Evolutionary conservation across 306 rosid species (phyloP), one percentile per base, ranked within the genome.

Genomic region (Glycyrrhiza uralensis): DNA sequence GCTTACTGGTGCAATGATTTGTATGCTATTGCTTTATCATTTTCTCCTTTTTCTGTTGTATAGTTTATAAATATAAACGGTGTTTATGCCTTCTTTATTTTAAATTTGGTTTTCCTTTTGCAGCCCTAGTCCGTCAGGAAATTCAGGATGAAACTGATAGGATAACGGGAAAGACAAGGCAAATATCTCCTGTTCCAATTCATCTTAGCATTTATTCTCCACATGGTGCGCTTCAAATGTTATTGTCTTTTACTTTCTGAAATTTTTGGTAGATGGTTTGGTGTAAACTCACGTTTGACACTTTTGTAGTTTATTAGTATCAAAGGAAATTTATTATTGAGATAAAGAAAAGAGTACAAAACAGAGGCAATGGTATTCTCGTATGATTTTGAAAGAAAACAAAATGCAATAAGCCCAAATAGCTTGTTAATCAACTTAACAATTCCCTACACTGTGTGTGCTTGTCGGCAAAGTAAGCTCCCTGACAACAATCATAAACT

Each of bases 131-230:
- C 54, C 96, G 99, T 22, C 85, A 86, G 63, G 99, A 94, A 82
- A 94, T 94, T 82, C 90, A 87, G 78, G 96, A 94, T 2, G 99
- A 94, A 87, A 94, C 99, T 60, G 99, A 94, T 71, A 83, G 99
- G 79, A 50, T 91, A 19, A 94, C 96, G 0, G 99, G 97, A 71
- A 91, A 76, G 87, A 17, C 95, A 11, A 94, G 91, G 77, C 92
- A 86, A 79, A 94, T 94, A 57, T 94, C 99, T 78, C 88, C 91
- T 70, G 70, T 94, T 78, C 99, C 99, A 49, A 94, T 94, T 76
- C 99, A 94, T 81, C 97, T 94, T 52, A 94, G 99, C 72, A 94
- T 94, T 87, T 91, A 91, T 83, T 94, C 99, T 58, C 90, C 99
- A 38, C 46, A 91, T 42, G 99, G 99, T 94, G 66, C 38, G 88